Conservation (phyloP, 371 early-diverging fungal genomes). For the Phascolomyces articulosus region DNA sequence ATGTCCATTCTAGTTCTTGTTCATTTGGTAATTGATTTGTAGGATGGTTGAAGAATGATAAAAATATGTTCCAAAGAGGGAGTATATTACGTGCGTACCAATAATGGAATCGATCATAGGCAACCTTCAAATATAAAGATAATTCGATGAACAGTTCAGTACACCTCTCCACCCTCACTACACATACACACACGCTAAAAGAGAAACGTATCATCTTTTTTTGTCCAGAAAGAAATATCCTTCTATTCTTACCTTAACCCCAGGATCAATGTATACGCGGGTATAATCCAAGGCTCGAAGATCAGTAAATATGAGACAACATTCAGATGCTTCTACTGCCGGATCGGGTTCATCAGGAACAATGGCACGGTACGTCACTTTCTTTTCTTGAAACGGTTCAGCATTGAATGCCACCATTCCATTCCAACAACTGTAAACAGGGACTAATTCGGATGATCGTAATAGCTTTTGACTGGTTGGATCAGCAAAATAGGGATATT, state of each 20-base stretch:
- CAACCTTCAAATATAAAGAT: no score
- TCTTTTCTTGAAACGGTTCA: constrained; percentile 1
- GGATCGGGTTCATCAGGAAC: constrained; percentile 20
- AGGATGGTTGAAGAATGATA: constrained; percentile 12
- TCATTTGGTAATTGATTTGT: neutral
- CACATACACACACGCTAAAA: no score
- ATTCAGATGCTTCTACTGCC: constrained; percentile 28
- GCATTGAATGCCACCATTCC: constrained; percentile 27
- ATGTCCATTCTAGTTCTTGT: constrained; percentile 18
- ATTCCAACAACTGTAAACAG: constrained; percentile 40
- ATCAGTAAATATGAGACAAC: constrained; percentile 29
- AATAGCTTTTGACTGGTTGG: constrained; percentile 16
- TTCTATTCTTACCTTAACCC: constrained; percentile 18
- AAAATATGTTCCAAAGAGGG: constrained; percentile 14
- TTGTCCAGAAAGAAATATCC: no score
- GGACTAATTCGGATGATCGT: constrained; percentile 13
- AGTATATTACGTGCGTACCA: constrained; percentile 25
- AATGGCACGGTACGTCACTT: constrained; percentile 20
- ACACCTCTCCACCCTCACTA: no score
- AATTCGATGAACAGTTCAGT: no score
- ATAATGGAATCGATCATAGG: constrained; percentile 29
- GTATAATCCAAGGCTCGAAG: constrained; percentile 18
- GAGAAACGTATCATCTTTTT: no score
- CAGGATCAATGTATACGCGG: constrained; percentile 24
- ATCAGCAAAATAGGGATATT: constrained; percentile 31